Conservation (phyloP, 768 basidiomycete species). For the Amanita pseudoporphyria region DNA sequence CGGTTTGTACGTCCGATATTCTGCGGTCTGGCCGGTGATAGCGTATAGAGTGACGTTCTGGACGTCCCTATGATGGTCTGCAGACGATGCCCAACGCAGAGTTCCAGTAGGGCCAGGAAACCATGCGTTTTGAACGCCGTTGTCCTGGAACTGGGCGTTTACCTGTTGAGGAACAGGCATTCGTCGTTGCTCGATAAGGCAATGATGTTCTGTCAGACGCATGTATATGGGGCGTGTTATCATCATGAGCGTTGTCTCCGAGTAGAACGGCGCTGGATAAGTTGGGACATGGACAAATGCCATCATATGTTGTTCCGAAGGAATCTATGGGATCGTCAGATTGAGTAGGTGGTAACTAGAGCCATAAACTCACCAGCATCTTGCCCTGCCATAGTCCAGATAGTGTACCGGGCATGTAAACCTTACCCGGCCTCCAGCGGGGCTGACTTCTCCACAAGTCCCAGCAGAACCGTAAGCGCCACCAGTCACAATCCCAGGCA, state of each 20-base stretch:
- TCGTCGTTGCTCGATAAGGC: constrained; percentile 9
- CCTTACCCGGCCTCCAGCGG: constrained; percentile 19
- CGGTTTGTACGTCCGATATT: neutral
- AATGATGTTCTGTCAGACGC: constrained; percentile 46
- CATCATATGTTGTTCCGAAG: constrained; percentile 1
- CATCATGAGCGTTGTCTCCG: constrained; percentile 24
- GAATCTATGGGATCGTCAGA: neutral
- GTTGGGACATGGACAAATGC: constrained; percentile 7
- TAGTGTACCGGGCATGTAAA: constrained; percentile 43
- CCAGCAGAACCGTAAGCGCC: constrained; percentile 37
- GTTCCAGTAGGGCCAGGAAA: constrained; percentile 23
- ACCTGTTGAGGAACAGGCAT: constrained; percentile 14
- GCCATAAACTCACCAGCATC: constrained; percentile 37
- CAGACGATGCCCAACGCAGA: constrained; percentile 1
- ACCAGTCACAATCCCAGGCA: constrained; percentile 51
- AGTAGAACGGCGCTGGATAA: constrained; percentile 19
- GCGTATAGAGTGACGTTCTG: neutral
- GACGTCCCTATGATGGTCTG: neutral
- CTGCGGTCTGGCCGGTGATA: neutral
- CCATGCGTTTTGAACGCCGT: constrained; percentile 30
- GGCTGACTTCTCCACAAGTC: constrained; percentile 19
- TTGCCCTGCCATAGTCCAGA: constrained; percentile 55
- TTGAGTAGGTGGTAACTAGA: neutral
- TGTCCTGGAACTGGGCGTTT: constrained; percentile 6
- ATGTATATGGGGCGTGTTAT: constrained; percentile 46